Evolutionary conservation across 495 filamentous ascomycete species (phyloP).

Genomic region (Opeltia flavorubescens): DNA sequence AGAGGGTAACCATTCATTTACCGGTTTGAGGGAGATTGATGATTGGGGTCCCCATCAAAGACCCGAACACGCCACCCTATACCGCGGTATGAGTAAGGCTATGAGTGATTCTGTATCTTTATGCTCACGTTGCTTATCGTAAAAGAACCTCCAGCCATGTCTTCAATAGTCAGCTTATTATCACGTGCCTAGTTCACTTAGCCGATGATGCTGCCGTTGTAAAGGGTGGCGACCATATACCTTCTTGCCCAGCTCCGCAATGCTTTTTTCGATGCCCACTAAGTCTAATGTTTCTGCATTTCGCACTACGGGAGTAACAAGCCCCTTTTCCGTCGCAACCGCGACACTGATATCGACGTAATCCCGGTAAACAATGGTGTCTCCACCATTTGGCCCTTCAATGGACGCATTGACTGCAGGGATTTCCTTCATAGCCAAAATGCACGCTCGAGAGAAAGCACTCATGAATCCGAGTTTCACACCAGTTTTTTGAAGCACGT

Average conservation of each 20-base stretch:
- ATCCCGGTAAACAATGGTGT: conserved; percentile 95
- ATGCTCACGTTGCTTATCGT: conserved; percentile 82
- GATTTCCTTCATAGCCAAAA: conserved; percentile 86
- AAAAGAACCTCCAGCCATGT: conserved; percentile 98
- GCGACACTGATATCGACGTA: conserved; percentile 97
- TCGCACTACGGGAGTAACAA: conserved; percentile 91
- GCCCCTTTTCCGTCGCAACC: conserved; percentile 92
- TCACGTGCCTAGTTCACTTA: conserved; percentile 56
- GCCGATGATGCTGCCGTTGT: no score
- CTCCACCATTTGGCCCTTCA: conserved; percentile 84
- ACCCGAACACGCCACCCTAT: conserved; percentile 58
- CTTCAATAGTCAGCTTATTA: conserved; percentile 94
- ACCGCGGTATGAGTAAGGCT: conserved; percentile 13
- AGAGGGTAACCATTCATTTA: conserved; percentile 15
- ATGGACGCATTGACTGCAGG: conserved; percentile 97
- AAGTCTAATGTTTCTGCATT: conserved; percentile 82
- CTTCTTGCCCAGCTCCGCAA: conserved; percentile 94
- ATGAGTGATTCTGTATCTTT: neutral
- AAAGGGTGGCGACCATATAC: conserved; percentile 26
- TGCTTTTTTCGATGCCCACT: conserved; percentile 77
- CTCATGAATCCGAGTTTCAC: conserved; percentile 99
- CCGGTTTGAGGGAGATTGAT: conserved; percentile 92
- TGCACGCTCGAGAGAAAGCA: conserved; percentile 82
- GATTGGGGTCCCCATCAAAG: conserved; percentile 95
- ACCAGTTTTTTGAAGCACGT: conserved; percentile 86